Evolutionary conservation across 177 flowering plant species (phyloP).

Genomic region (Tripterygium wilfordii): DNA sequence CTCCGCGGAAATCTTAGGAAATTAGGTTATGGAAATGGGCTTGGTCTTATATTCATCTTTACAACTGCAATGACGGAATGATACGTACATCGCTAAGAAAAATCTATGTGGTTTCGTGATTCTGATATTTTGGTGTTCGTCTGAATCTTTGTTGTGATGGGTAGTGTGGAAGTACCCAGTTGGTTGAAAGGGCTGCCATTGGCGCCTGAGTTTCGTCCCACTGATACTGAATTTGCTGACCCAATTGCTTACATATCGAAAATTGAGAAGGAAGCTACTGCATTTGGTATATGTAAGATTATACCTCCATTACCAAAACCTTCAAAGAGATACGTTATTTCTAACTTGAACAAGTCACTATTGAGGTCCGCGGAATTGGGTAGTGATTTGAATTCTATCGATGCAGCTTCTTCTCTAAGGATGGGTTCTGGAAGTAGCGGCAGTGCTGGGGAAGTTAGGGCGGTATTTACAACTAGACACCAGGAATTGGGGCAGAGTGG

Average conservation of each 20-base stretch:
- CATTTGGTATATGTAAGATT: slow-evolving; percentile 93
- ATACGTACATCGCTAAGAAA: too few relatives aligned
- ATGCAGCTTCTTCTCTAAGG: slow-evolving; percentile 11
- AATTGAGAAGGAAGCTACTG: slow-evolving; percentile 94
- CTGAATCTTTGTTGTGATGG: slow-evolving; percentile 49
- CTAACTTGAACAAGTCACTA: slow-evolving; percentile 71
- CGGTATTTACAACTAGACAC: slow-evolving; percentile 88
- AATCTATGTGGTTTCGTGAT: too few relatives aligned
- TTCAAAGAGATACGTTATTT: slow-evolving; percentile 60
- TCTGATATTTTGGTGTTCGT: too few relatives aligned
- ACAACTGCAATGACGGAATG: too few relatives aligned
- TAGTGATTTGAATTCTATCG: slow-evolving; percentile 13
- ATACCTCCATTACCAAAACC: slow-evolving; percentile 93
- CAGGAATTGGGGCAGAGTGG: slow-evolving; percentile 77
- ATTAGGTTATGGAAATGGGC: too few relatives aligned
- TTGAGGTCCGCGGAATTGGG: slow-evolving; percentile 60
- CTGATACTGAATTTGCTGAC: slow-evolving; percentile 96
- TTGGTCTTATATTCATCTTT: too few relatives aligned
- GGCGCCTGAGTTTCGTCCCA: slow-evolving; percentile 86
- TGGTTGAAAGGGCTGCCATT: slow-evolving; percentile 82
- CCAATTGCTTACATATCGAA: slow-evolving; percentile 95
- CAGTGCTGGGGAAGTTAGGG: slow-evolving; percentile 39
- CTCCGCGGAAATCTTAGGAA: too few relatives aligned
- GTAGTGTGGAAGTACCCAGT: slow-evolving; percentile 59
- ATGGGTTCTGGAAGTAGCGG: slow-evolving; percentile 19